Evolutionary conservation across 2,329 filamentous ascomycete genomes (phyloP), one percentile per base, ranked within the genome.

Genomic region (Ophiostoma quercus): DNA sequence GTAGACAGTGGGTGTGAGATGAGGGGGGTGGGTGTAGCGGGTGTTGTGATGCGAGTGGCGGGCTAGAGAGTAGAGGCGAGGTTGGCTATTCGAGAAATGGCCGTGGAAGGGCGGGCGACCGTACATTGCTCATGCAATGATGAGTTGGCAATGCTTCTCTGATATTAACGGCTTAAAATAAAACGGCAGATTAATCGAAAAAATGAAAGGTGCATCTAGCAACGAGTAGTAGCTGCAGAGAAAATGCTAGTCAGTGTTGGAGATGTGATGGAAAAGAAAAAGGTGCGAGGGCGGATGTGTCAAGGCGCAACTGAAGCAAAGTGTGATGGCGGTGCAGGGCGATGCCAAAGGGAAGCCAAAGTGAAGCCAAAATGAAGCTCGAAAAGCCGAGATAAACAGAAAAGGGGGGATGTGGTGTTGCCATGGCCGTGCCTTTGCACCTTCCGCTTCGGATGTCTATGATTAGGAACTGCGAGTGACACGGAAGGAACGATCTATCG

Each of bases 81-180:
- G 66, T 47, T 63, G 51, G 37, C 34, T 19, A 66, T 66, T 67
- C 39, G n/a, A 70, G 22, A 68, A 66, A 14, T 41, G 51, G 67
- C 76, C 78, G 79, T 79, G 62, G 62, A 39, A 69, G 37, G 34
- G 66, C 60, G 37, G n/a, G 66, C 66, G 62, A 68, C 66, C 70
- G 34, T 71, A 69, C 68, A 71, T 68, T 57, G 80, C 82, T 84
- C 84, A 91, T 89, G 89, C 88, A 90, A 79, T 87, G 88, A 90
- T 91, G 89, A 88, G 88, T 86, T 91, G 89, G 87, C 88, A 90
- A 79, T 77, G 81, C 75, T 77, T 81, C 81, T 85, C 67, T 82
- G 82, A 84, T 81, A 83, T 84, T 84, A 83, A 82, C 67, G n/a
- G 9, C 32, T 14, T 37, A 32, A 32, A 66, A 62, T 22, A 57